A percentile compares a stretch with the other conserved stretches of the same genome.
Evolutionary conservation across 1,284 basidiomycete species (phyloP).

Genomic region (Xerocomus nothofagi): DNA sequence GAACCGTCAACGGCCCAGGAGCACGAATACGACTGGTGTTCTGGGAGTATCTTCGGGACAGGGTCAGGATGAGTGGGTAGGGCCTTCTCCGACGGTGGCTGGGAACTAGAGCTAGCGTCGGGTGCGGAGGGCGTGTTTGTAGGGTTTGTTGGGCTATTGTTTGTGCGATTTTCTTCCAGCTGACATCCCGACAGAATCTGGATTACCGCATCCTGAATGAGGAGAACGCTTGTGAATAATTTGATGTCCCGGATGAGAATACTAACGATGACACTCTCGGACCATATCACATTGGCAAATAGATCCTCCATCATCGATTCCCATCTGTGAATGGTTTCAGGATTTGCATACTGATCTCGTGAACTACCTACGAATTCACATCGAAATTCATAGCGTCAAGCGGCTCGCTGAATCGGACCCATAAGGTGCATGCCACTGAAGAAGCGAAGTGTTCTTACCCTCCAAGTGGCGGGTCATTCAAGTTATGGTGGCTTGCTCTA

Average conservation of each 20-base stretch:
- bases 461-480: neutral
- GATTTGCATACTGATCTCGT: neutral
- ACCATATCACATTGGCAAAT: neutral
- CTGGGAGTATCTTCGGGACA: neutral
- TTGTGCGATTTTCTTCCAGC: neutral
- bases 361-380: constrained; percentile 3
- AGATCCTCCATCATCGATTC: neutral
- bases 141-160: neutral
- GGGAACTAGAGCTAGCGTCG: neutral
- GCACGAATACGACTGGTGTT: constrained; percentile 7
- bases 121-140: neutral
- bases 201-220: neutral
- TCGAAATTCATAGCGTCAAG: neutral
- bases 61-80: neutral
- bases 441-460: neutral
- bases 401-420: neutral
- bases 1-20: constrained; percentile 9
- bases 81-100: neutral
- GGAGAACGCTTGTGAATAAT: neutral
- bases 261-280: neutral
- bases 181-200: neutral
- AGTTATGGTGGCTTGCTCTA: neutral
- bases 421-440: neutral
- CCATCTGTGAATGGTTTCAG: neutral
- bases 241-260: neutral